Base-by-base conservation (phyloP, 2,329 filamentous ascomycete species). In the Aspergillus novofumigatus region DNA sequence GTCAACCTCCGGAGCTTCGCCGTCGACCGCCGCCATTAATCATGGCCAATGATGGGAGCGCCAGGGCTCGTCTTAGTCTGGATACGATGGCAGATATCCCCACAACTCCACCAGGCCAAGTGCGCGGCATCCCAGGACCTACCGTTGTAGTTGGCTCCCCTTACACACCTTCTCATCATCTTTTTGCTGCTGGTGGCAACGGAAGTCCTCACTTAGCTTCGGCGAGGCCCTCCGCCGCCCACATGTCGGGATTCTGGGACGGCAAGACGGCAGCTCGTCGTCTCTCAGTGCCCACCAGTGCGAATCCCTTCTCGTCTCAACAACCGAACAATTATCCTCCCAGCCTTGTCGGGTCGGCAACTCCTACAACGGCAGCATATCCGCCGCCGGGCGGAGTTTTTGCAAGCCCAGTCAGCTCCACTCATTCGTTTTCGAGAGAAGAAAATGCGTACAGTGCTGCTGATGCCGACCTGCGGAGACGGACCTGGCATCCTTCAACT, bases 401-500 rank as follows among this genome's bases (percentile, higher is more conserved):
- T 59, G 86, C 74, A 61, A 90, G 77, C 80, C 91, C 91, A 4
- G 89, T 86, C 0, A 82, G 78, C 45, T 89, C 89, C 0, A 78
- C 82, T 8, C 84, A 81, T 52, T 78, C 80, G 21, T 53, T 65
- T 23, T 67, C 72, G 5, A 69, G 72, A 28, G 73, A 75, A 29
- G 72, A 72, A 51, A 62, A 63, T 26, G 65, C 59, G n/a, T 62
- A 70, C 28, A 70, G 63, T 53, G 63, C 72, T 6, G 77, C 83
- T 0, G 91, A 96, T 61, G 87, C 91, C 45, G 89, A 90, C 55
- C 90, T 87, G 83, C 86, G 92, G 62, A 82, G 92, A 60, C 84
- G 92, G 53, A 97, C 92, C 2, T 97, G 92, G 92, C 92, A 97
- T 73, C 90, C 91, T 0, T 90, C 76, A 2, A 76, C 77, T 4